Percentiles rank a stretch among this genome's conserved stretches.
Evolutionary conservation across 805 yeast species (phyloP).

Genomic region (Candida michaelii): DNA sequence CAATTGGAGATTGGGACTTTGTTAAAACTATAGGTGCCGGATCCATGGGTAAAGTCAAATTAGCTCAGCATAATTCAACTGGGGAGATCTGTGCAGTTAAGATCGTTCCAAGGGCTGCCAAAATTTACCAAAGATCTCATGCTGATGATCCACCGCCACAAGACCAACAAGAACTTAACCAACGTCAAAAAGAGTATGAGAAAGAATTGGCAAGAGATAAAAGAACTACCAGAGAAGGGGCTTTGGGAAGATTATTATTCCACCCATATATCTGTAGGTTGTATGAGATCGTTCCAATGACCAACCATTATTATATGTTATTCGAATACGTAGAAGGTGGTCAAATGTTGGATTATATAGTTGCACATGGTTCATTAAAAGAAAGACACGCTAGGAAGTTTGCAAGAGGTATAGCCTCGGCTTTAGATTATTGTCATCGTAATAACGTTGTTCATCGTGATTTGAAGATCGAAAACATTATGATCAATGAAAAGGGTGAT

Average conservation of each 20-base stretch:
- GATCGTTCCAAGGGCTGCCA: conserved; percentile 88
- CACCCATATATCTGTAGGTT: conserved; percentile 92
- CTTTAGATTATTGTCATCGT: conserved; percentile 88
- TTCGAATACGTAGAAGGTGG: conserved; percentile 98
- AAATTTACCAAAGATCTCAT: conserved; percentile 70
- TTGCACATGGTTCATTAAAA: conserved; percentile 90
- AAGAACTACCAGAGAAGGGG: conserved; percentile 93
- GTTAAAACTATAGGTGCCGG: conserved; percentile 96
- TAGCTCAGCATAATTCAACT: conserved; percentile 83
- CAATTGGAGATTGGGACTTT: conserved; percentile 97
- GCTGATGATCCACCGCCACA: conserved; percentile 65
- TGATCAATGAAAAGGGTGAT: conserved; percentile 92
- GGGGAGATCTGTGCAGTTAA: conserved; percentile 87
- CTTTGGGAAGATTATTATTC: conserved; percentile 82
- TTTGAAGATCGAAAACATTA: conserved; percentile 91
- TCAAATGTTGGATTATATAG: conserved; percentile 94
- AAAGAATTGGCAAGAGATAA: conserved; percentile 88
- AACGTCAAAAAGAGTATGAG: conserved; percentile 67
- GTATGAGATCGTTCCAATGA: conserved; percentile 94
- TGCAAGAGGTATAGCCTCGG: conserved; percentile 91
- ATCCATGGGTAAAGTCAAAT: conserved; percentile 97
- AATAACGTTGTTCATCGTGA: conserved; percentile 97
- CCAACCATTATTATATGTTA: conserved; percentile 93
- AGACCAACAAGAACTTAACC: conserved; percentile 55
- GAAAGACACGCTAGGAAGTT: conserved; percentile 93